phyloP scores from a whole-genome alignment of 2,329 filamentous ascomycete species.

The Colletotrichum sp. region DNA sequence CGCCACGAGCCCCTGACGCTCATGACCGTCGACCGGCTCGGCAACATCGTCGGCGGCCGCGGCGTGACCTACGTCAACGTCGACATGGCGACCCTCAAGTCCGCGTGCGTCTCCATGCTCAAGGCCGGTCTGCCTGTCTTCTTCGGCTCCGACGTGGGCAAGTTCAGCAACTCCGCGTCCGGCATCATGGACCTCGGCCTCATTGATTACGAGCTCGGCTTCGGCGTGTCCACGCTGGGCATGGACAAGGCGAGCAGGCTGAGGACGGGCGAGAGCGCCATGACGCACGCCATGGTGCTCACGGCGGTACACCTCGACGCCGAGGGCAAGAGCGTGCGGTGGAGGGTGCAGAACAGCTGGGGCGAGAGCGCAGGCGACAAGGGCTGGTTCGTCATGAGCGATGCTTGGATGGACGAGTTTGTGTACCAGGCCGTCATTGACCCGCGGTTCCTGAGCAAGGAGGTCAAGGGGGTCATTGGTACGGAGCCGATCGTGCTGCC shows the following conservation, averaged over 20 bases:
- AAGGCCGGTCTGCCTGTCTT: constrained; percentile 80
- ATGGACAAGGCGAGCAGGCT: constrained; percentile 80
- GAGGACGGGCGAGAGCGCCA: constrained; percentile 74
- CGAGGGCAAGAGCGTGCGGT: constrained; percentile 68
- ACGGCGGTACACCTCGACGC: constrained; percentile 82
- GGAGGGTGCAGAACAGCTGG: constrained; percentile 91
- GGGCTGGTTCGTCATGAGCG: constrained; percentile 90
- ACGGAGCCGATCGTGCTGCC: constrained; percentile 74
- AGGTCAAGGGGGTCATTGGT: constrained; percentile 72
- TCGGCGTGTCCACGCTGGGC: constrained; percentile 74
- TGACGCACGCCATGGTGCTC: constrained; percentile 94
- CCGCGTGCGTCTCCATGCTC: constrained; percentile 77
- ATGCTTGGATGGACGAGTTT: constrained; percentile 80
- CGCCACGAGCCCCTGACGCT: constrained; percentile 75
- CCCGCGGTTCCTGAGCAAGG: constrained; percentile 66
- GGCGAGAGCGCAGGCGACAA: constrained; percentile 71
- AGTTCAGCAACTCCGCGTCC: constrained; percentile 69
- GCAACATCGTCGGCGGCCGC: constrained; percentile 80
- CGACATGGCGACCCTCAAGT: constrained; percentile 73
- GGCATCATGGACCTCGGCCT: constrained; percentile 84
- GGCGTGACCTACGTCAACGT: constrained; percentile 85
- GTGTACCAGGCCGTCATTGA: constrained; percentile 88
- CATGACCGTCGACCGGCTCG: constrained; percentile 77
- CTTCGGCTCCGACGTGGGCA: constrained; percentile 88
- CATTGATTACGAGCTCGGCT: constrained; percentile 82